Conservation (phyloP, 1,284 basidiomycete species). For the Tremellales sp. region DNA sequence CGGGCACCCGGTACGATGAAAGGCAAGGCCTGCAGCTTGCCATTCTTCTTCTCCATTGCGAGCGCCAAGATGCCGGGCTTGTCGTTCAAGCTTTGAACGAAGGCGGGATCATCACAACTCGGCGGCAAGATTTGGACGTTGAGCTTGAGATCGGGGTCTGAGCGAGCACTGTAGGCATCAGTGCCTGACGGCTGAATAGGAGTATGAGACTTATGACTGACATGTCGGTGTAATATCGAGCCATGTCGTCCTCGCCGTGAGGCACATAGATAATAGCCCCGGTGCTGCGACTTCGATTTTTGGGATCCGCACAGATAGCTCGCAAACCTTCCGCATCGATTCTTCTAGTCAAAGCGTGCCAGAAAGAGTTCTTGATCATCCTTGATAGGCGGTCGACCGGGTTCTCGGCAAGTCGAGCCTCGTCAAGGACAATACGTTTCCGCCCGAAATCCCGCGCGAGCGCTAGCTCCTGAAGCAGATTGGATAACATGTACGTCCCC, state of each 20-base stretch:
- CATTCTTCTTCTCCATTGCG: conserved; percentile 81
- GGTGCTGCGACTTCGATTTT: conserved; percentile 80
- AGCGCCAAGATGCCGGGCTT: conserved; percentile 91
- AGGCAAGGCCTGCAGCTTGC: conserved; percentile 82
- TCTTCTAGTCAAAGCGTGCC: conserved; percentile 92
- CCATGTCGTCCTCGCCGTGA: conserved; percentile 85
- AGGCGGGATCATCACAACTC: conserved; percentile 78
- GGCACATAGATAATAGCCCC: conserved; percentile 94
- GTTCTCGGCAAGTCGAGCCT: conserved; percentile 91
- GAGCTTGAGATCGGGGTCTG: conserved; percentile 81
- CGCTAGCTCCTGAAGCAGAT: conserved; percentile 96
- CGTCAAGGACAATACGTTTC: conserved; percentile 96
- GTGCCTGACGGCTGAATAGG: conserved; percentile 1
- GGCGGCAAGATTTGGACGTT: conserved; percentile 84
- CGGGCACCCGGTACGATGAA: conserved; percentile 97
- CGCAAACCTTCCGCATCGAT: conserved; percentile 97
- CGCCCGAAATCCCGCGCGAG: conserved; percentile 92
- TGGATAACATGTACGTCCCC: conserved; percentile 98
- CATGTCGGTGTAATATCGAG: conserved; percentile 73
- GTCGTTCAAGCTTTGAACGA: conserved; percentile 87
- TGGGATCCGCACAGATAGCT: conserved; percentile 93
- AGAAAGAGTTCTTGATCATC: conserved; percentile 98
- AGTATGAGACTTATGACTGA: background rate
- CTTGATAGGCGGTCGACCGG: conserved; percentile 93
- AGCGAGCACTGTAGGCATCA: conserved; percentile 48